Evolutionary conservation across 139 green algal species (phyloP).

Genomic region (Chlamydomonas schloesseri): DNA sequence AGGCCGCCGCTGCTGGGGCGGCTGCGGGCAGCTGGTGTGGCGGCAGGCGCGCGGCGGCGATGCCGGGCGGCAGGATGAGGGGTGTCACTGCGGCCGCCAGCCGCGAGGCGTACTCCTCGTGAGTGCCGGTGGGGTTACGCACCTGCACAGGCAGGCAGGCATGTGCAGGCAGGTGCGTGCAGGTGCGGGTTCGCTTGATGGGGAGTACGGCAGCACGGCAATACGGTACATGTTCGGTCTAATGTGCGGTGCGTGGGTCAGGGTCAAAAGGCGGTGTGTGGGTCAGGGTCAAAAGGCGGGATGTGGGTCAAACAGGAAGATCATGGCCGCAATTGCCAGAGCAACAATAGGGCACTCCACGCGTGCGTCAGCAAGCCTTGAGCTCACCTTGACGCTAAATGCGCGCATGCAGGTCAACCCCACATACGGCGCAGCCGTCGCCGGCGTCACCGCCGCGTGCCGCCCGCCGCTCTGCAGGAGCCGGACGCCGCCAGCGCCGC

Average conservation of each 20-base stretch:
- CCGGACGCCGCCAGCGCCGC: no score
- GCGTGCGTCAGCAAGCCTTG: background rate
- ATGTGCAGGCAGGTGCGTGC: no score
- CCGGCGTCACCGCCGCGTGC: background rate
- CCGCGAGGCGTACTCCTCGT: conserved; percentile 21
- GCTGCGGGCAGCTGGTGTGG: no score
- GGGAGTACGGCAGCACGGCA: no score
- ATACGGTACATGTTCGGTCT: no score
- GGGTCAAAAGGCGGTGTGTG: no score
- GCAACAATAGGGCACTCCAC: background rate
- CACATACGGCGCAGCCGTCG: background rate
- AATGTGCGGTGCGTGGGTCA: no score
- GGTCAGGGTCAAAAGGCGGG: no score
- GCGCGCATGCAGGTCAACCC: conserved; percentile 13
- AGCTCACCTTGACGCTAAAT: conserved; percentile 32
- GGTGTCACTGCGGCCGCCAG: conserved; percentile 7
- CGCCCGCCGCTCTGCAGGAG: background rate
- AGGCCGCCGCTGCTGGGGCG: background rate
- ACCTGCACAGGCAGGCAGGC: background rate
- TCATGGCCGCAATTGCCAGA: background rate
- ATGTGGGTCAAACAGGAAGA: background rate
- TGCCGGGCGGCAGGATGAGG: background rate
- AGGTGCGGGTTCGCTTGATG: no score
- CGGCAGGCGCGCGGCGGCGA: background rate
- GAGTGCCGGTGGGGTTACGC: conserved; percentile 11